Base-by-base conservation (phyloP, 345 rosid genomes). In the Erysimum cheiranthoides region DNA sequence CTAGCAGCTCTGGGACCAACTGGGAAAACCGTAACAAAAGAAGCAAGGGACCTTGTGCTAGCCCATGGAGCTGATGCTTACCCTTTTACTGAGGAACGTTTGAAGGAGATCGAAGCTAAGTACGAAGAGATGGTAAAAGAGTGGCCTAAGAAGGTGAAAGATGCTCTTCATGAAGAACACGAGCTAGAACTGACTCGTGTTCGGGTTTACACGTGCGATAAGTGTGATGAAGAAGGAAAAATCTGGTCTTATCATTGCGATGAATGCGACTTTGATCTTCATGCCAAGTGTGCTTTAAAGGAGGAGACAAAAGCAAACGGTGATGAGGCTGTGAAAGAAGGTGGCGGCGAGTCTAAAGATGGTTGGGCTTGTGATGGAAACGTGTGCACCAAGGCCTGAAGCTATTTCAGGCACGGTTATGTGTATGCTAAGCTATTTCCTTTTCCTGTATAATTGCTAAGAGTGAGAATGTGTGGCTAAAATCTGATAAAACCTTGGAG, bases 101-200 rank as follows among this genome's bases (percentile, higher is more conserved):
- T 86, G 65, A 84, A 80, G 57, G 83, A 81, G 76, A 35, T 87
- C 36, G 87, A 85, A 17, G 84, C 77, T 7, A 34, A 80, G 61
- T 79, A 74, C n/a, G 77, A 67, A 11, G 88, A 85, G 72, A 84
- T 80, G 85, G 84, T 88, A 8, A 86, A 93, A 80, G 88, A 81
- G 57, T 89, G 93, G 93, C 93, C 97, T 38, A 72, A 78, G 86
- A 89, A 86, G 63, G 59, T 90, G 79, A 86, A 85, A 78, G 78
- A 84, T 77, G 84, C 63, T 30, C 87, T 81, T 47, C 93, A 90
- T 8, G 89, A 79, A 73, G 83, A 87, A 69, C 93, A 93, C 14
- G 89, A 89, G 69, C 86, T 93, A 16, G 81, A 76, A 52, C 87
- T 81, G 50, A 60, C 42, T n/a, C 90, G 86, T 35, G 50, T 74